Conservation (phyloP, 176 grass and related monocot genomes). For the Phoenix roebelenii region DNA sequence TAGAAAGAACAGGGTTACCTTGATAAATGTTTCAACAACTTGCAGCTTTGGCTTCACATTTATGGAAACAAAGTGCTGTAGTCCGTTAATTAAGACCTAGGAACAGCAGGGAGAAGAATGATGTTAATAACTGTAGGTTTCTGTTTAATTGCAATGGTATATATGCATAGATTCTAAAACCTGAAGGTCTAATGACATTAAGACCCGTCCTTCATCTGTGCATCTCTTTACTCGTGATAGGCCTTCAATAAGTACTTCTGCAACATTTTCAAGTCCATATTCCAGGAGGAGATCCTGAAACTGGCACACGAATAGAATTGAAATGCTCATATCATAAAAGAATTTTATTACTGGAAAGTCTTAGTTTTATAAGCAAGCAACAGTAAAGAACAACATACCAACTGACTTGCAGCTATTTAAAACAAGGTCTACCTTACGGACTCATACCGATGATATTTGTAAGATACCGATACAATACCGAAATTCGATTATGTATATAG, state of each 20-base stretch:
- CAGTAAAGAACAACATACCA: too few species aligned
- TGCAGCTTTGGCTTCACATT: slow-evolving; percentile 94
- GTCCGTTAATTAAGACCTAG: slow-evolving; percentile 89
- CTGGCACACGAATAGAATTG: slow-evolving; percentile 22
- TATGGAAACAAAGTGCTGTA: slow-evolving; percentile 69
- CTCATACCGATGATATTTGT: too few species aligned
- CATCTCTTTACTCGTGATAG: slow-evolving; percentile 95
- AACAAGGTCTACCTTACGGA: too few species aligned
- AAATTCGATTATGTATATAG: too few species aligned
- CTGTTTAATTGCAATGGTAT: too few species aligned
- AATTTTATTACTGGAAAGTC: too few species aligned
- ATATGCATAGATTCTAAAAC: slow-evolving; percentile 11
- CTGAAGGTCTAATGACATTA: slow-evolving; percentile 99
- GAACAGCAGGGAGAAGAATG: background rate
- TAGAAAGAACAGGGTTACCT: slow-evolving; percentile 37
- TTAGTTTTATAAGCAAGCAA: too few species aligned
- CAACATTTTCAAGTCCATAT: slow-evolving; percentile 69
- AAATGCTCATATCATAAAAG: background rate
- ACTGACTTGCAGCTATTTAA: too few species aligned
- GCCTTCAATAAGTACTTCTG: slow-evolving; percentile 85
- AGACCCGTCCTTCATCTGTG: slow-evolving; percentile 87
- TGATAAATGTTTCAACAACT: slow-evolving; percentile 81
- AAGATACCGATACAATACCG: too few species aligned
- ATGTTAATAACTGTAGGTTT: too few species aligned
- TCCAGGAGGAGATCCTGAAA: slow-evolving; percentile 76